phyloP scores from a whole-genome alignment of 1,139 yeast genomes.

The Pichia sp. region DNA sequence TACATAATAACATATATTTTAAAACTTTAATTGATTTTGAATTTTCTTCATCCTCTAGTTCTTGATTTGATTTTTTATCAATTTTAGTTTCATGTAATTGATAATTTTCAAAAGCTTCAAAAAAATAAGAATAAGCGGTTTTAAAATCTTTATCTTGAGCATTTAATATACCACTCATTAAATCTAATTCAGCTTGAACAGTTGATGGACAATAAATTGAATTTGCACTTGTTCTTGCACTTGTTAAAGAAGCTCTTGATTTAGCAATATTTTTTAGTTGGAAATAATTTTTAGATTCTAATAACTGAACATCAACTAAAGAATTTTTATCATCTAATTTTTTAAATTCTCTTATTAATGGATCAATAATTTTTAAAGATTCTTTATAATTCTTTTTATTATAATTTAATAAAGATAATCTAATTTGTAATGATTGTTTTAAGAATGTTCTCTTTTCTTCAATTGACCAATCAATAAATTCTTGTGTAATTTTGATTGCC shows the following conservation, averaged over 20 bases:
- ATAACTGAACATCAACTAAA: conserved; percentile 88
- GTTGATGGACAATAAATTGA: conserved; percentile 93
- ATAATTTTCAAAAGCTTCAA: conserved; percentile 90
- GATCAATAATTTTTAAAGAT: conserved; percentile 66
- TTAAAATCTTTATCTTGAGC: conserved; percentile 97
- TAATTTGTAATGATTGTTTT: conserved; percentile 81
- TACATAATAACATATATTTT: conserved; percentile 87
- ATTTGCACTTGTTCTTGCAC: conserved; percentile 95
- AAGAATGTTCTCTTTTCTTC: conserved; percentile 79
- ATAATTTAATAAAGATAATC: conserved; percentile 71
- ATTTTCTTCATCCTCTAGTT: conserved; percentile 40
- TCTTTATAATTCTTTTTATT: conserved; percentile 60
- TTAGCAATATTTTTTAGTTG: conserved; percentile 90
- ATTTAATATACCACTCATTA: conserved; percentile 91
- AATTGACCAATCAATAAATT: conserved; percentile 83
- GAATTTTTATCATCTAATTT: conserved; percentile 93
- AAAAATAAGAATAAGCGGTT: conserved; percentile 92
- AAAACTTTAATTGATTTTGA: conserved; percentile 68
- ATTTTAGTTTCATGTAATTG: conserved; percentile 36
- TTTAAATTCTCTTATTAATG: conserved; percentile 76
- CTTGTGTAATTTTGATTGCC: conserved; percentile 70
- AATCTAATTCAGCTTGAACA: conserved; percentile 88
- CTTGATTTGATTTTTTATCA: neutral
- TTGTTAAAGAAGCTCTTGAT: conserved; percentile 85
- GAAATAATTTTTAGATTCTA: conserved; percentile 87